These are phyloP conservation scores for Pelargonium nanum DNA, from an alignment of 345 rosid genomes.

Conservation along the genomic window DNA sequence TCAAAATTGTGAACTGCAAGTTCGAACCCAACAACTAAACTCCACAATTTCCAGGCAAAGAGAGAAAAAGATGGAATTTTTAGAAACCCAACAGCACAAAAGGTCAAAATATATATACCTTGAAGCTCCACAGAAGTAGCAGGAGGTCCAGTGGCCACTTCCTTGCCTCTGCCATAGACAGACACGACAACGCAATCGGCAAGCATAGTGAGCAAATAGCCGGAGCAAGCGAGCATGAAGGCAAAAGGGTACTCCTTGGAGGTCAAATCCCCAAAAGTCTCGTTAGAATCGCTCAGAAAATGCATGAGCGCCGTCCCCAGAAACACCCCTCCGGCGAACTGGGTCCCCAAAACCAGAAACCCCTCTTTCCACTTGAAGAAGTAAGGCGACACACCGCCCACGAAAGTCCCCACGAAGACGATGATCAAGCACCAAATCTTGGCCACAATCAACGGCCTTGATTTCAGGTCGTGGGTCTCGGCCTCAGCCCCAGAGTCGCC, in stretches of 20 bases:
- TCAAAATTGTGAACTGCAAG: too few species aligned
- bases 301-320: constrained; percentile 86
- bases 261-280: constrained; percentile 54
- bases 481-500: background rate
- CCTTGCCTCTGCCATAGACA: constrained; percentile 31
- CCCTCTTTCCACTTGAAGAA: constrained; percentile 76
- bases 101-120: constrained; percentile 21
- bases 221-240: constrained; percentile 69
- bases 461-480: constrained; percentile 25
- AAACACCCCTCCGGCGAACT: constrained; percentile 78
- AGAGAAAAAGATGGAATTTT: too few species aligned
- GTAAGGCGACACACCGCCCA: constrained; percentile 66
- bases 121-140: constrained; percentile 42
- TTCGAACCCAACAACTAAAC: too few species aligned
- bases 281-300: constrained; percentile 64
- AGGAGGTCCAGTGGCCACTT: background rate
- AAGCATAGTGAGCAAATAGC: constrained; percentile 62
- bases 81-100: background rate
- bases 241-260: constrained; percentile 62
- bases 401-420: constrained; percentile 49
- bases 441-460: constrained; percentile 38
- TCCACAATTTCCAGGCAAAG: too few species aligned
- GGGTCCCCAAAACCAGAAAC: constrained; percentile 65
- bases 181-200: constrained; percentile 50
- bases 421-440: constrained; percentile 63